Conservation (phyloP, 257 asterid genomes). For the Forsythia viridissima region DNA sequence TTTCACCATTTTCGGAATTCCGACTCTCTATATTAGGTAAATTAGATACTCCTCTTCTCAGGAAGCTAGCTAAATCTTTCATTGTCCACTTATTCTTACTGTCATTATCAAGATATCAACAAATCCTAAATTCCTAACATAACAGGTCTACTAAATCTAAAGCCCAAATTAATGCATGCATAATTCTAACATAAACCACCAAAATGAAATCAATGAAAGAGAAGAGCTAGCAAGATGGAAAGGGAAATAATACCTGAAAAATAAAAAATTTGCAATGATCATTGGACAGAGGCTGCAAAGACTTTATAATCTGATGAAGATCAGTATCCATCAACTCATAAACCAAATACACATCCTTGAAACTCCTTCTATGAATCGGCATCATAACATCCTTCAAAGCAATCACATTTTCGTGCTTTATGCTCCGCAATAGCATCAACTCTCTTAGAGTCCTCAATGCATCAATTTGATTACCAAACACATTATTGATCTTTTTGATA, state of each 20-base stretch:
- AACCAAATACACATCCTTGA: slow-evolving; percentile 1
- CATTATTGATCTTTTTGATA: neutral
- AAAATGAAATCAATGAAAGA: too few species aligned
- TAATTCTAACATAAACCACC: too few species aligned
- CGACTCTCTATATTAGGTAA: too few species aligned
- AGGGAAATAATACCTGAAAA: neutral
- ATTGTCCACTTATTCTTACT: too few species aligned
- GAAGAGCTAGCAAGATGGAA: neutral
- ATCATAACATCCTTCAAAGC: neutral
- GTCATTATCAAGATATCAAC: too few species aligned
- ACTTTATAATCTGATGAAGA: neutral
- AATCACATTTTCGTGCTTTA: neutral
- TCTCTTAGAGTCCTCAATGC: neutral
- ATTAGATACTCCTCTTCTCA: too few species aligned
- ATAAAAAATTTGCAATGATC: neutral
- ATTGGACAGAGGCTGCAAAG: neutral
- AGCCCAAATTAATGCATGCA: too few species aligned
- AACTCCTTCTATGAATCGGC: neutral
- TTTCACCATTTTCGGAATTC: too few species aligned
- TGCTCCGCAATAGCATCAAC: neutral
- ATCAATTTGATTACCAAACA: neutral
- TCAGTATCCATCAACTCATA: slow-evolving; percentile 2
- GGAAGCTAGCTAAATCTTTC: too few species aligned
- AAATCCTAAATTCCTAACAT: too few species aligned
- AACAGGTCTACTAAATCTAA: too few species aligned